A percentile compares a stretch with the other conserved stretches of the same genome.
phyloP scores from a whole-genome alignment of 805 yeast species.

The Saccharomycopsis amapae region DNA sequence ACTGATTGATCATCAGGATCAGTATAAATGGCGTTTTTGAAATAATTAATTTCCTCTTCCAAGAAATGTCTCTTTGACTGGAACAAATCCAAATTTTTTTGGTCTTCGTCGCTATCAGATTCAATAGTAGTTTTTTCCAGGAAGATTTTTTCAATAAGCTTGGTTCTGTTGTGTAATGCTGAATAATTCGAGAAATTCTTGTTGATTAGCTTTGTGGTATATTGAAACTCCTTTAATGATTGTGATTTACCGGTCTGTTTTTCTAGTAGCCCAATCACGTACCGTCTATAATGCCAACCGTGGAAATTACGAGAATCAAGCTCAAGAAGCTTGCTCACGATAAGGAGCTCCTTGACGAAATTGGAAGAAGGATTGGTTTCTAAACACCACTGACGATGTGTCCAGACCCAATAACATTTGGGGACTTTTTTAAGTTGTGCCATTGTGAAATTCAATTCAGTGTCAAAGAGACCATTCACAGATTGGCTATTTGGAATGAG shows the following conservation, averaged over 20 bases:
- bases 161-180: slow-evolving; percentile 90
- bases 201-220: slow-evolving; percentile 72
- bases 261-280: slow-evolving; percentile 42
- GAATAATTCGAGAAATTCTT: slow-evolving; percentile 85
- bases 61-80: slow-evolving; percentile 35
- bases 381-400: slow-evolving; percentile 81
- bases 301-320: slow-evolving; percentile 83
- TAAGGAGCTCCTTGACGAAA: slow-evolving; percentile 64
- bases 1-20: slow-evolving; percentile 93
- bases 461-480: slow-evolving; percentile 29
- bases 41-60: slow-evolving; percentile 51
- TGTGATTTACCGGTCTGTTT: slow-evolving; percentile 26
- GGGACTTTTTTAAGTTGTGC: slow-evolving; percentile 58
- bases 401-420: slow-evolving; percentile 96
- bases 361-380: slow-evolving; percentile 43
- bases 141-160: slow-evolving; percentile 51
- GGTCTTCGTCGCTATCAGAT: slow-evolving; percentile 11
- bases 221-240: slow-evolving; percentile 55
- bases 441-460: slow-evolving; percentile 59
- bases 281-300: slow-evolving; percentile 92
- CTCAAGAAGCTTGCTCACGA: slow-evolving; percentile 61
- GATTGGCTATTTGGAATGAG: background rate
- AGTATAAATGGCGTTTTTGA: slow-evolving; percentile 80
- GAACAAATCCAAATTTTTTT: slow-evolving; percentile 21
- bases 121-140: slow-evolving; percentile 17